Evolutionary conservation across 805 yeast genomes (phyloP), one percentile per base, ranked within the genome.

Genomic region (Lipomyces yamanashiensis): DNA sequence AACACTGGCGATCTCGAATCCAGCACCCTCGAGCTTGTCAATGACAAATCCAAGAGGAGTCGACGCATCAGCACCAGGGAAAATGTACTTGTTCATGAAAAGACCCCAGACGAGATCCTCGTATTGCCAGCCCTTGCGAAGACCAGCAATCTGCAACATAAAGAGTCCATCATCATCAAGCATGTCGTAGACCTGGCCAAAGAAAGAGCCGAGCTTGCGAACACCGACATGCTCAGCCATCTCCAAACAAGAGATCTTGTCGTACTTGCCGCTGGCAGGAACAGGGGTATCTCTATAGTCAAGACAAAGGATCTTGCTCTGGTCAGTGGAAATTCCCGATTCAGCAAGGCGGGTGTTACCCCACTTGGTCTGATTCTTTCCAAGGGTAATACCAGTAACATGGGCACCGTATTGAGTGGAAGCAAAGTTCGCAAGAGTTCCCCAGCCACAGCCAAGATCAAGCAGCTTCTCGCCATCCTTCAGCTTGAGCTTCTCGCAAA

Each of bases 181-280:
- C 85, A 91, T 86, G 74, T 89, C 90, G 74, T 87, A 84, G 62
- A 90, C 92, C 79, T 92, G 97, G 64, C 80, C 79, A 75, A 91
- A 80, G 81, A 91, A 91, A 21, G 87, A 72, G 56, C 85, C 79
- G 70, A 91, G 89, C 74, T 92, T 87, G 77, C 96, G 85, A 71
- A 91, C 88, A 74, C 97, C 97, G 74, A 91, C 97, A 76, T 91
- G 97, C 82, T 91, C 97, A 40, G 96, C 91, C 97, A 91, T 91
- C 81, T 91, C 97, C 75, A 91, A 81, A 79, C 96, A 89, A 44
- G 96, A 88, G 74, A 91, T 91, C 77, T 90, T 90, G 80, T 91
- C 85, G 79, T 92, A 91, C 68, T 80, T 82, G 61, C 82, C 82
- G n/a, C 54, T 59, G 45, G 82, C 82, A 60, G 91, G 87, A 54